phyloP scores from a whole-genome alignment of 75 land plant species.

The Adiantum capillusveneris region DNA sequence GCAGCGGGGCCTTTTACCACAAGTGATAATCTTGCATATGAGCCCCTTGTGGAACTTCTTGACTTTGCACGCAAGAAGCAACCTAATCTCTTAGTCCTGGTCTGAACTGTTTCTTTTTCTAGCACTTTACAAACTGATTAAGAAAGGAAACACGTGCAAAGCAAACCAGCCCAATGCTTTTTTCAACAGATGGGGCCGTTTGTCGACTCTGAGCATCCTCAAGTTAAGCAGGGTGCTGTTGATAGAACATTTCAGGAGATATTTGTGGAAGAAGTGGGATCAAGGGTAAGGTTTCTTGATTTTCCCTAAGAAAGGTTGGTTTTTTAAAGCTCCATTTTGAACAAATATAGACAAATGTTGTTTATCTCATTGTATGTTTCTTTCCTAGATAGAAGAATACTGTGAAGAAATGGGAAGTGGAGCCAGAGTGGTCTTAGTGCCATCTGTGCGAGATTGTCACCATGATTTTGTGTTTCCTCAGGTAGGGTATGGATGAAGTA shows the following conservation, averaged over 20 bases:
- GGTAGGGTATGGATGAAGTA: constrained; percentile 29
- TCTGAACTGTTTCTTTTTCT: constrained; percentile 12
- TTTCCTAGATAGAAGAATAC: constrained; percentile 66
- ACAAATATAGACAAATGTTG: no score
- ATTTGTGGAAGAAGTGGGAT: constrained; percentile 58
- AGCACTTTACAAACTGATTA: no score
- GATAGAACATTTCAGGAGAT: constrained; percentile 64
- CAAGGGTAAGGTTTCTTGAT: constrained; percentile 63
- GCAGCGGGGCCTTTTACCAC: constrained; percentile 96
- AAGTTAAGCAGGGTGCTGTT: constrained; percentile 59
- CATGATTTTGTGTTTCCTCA: constrained; percentile 96
- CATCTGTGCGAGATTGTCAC: constrained; percentile 84
- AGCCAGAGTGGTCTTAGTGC: constrained; percentile 65
- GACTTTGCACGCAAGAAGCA: constrained; percentile 61
- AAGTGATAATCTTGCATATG: constrained; percentile 79
- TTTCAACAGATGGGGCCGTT: constrained; percentile 83
- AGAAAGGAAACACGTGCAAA: no score
- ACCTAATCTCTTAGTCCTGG: constrained; percentile 65
- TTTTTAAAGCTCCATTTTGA: no score
- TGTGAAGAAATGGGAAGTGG: constrained; percentile 70
- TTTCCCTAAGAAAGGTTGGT: no score
- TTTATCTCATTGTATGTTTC: background rate
- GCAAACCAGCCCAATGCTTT: no score
- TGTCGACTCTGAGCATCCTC: constrained; percentile 88
- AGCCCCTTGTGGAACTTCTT: constrained; percentile 76